These are phyloP conservation scores for Byssothecium circinans DNA, from an alignment of 2,329 filamentous ascomycete genomes.

Conservation along the genomic window DNA sequence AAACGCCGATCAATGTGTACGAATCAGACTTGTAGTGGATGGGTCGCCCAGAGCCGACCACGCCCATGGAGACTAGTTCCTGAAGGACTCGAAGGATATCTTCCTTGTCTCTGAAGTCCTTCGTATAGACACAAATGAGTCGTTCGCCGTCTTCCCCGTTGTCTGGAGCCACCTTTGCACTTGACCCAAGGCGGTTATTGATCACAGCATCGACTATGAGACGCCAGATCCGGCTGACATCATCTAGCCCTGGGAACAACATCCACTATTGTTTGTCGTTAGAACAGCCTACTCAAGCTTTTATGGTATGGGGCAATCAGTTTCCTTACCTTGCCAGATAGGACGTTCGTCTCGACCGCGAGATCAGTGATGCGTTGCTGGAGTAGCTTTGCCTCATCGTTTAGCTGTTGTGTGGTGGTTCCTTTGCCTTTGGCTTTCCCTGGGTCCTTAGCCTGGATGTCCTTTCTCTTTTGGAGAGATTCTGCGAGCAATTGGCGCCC, in stretches of 20 bases:
- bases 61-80: conserved; percentile 62
- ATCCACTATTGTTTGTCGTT: conserved; percentile 63
- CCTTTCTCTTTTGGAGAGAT: conserved; percentile 50
- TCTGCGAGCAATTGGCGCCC: conserved; percentile 59
- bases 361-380: conserved; percentile 61
- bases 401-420: conserved; percentile 44
- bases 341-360: conserved; percentile 61
- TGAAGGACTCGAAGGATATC: conserved; percentile 71
- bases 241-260: conserved; percentile 61
- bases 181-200: conserved; percentile 69
- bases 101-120: conserved; percentile 67
- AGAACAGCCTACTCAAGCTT: neutral
- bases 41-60: conserved; percentile 53
- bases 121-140: conserved; percentile 77
- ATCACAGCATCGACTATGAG: conserved; percentile 67
- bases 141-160: conserved; percentile 47
- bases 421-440: conserved; percentile 45
- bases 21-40: conserved; percentile 80
- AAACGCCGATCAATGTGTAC: conserved; percentile 51
- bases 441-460: conserved; percentile 56
- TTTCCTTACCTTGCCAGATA: conserved; percentile 65
- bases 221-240: conserved; percentile 67
- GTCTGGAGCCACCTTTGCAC: conserved; percentile 71
- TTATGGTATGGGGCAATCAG: neutral
- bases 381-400: conserved; percentile 46